Conservation (phyloP, 805 yeast species). For the Sugiyamaella boreocaroliniensis region DNA sequence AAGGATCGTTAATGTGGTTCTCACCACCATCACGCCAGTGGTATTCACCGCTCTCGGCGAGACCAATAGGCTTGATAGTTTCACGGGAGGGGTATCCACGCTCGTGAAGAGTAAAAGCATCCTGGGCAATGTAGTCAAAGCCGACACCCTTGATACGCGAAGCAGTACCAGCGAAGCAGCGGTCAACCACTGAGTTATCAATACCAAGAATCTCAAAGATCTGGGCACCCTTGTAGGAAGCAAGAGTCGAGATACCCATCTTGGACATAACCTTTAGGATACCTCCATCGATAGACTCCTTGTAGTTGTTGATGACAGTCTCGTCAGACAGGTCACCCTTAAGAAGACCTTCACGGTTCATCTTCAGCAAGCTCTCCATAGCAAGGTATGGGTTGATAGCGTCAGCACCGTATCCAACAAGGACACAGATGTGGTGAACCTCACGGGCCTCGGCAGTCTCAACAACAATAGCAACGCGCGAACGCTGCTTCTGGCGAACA, state of each 20-base stretch:
- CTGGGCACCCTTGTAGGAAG: conserved; percentile 98
- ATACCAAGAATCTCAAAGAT: conserved; percentile 95
- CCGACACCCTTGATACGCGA: conserved; percentile 94
- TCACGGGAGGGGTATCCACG: conserved; percentile 80
- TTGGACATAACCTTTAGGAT: conserved; percentile 95
- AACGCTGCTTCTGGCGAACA: conserved; percentile 92
- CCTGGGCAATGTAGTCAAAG: conserved; percentile 93
- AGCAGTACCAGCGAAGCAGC: conserved; percentile 96
- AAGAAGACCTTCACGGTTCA: conserved; percentile 70
- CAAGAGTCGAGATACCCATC: conserved; percentile 98
- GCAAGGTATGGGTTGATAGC: conserved; percentile 92
- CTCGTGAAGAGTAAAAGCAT: conserved; percentile 89
- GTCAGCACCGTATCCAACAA: conserved; percentile 96
- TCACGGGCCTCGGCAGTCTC: conserved; percentile 98
- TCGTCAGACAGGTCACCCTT: conserved; percentile 46
- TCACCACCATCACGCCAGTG: conserved; percentile 99
- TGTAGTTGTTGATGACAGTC: conserved; percentile 67
- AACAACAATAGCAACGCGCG: conserved; percentile 83
- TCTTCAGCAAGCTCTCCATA: conserved; percentile 76
- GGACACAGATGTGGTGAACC: conserved; percentile 90
- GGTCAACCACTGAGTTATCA: conserved; percentile 89
- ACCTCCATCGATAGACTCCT: conserved; percentile 81
- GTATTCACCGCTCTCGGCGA: conserved; percentile 95
- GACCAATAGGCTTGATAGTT: conserved; percentile 60
- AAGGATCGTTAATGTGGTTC: conserved; percentile 88